phyloP scores from a whole-genome alignment of 2,329 filamentous ascomycete species.

The Teratosphaeria nubilosa region DNA sequence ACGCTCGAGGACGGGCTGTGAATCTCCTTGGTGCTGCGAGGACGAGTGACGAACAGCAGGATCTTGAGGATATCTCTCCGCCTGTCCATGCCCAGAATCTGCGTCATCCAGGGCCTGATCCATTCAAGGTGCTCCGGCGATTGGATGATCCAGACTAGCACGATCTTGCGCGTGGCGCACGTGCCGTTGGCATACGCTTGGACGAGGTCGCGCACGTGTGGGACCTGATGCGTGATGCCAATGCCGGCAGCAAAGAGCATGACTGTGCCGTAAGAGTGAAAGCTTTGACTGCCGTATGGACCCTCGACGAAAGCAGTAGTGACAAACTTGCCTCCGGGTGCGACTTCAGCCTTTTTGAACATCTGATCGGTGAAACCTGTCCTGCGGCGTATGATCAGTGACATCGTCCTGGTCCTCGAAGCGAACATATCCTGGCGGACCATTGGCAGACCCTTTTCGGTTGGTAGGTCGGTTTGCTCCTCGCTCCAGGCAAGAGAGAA shows the following conservation, averaged over 20 bases:
- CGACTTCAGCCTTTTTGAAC: constrained; percentile 55
- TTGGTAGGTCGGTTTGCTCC: constrained; percentile 36
- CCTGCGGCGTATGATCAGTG: constrained; percentile 77
- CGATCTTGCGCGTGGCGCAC: constrained; percentile 69
- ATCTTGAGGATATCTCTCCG: constrained; percentile 76
- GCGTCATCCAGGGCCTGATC: constrained; percentile 85
- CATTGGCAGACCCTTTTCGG: constrained; percentile 39
- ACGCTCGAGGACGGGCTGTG: constrained; percentile 67
- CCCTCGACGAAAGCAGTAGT: constrained; percentile 75
- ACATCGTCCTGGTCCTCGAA: constrained; percentile 48
- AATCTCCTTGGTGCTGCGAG: constrained; percentile 73
- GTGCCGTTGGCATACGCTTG: constrained; percentile 53
- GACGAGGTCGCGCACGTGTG: constrained; percentile 64
- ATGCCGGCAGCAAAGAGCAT: constrained; percentile 87
- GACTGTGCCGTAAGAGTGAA: constrained; percentile 85
- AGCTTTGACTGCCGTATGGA: constrained; percentile 69
- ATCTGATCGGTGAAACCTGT: constrained; percentile 80
- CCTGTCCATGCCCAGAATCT: constrained; percentile 69
- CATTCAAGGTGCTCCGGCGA: constrained; percentile 84
- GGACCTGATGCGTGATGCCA: constrained; percentile 90
- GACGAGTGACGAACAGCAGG: constrained; percentile 81
- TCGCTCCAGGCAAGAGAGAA: constrained; percentile 74
- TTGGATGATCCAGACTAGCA: constrained; percentile 86
- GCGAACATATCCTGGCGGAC: constrained; percentile 43
- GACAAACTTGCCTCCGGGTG: constrained; percentile 45